These are phyloP conservation scores for Pseudocercospora cruenta DNA, from an alignment of 2,329 filamentous ascomycete genomes.

Conservation along the genomic window DNA sequence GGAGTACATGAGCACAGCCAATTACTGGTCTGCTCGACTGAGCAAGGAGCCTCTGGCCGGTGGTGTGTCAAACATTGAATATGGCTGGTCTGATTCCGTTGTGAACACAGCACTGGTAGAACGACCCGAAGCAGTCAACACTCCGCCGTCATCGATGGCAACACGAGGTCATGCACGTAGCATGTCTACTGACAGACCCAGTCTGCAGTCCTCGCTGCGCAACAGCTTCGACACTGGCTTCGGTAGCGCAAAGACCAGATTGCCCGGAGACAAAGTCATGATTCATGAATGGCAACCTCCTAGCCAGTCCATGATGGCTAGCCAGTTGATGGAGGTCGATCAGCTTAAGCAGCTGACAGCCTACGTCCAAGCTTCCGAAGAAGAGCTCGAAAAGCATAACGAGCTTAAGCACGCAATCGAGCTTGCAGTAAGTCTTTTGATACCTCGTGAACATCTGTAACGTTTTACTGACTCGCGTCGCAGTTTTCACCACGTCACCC, in stretches of 20 bases:
- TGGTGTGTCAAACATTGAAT: conserved; percentile 95
- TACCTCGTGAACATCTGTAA: background rate
- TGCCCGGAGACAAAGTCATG: conserved; percentile 81
- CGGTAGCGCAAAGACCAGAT: conserved; percentile 55
- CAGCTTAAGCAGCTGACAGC: conserved; percentile 74
- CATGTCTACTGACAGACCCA: conserved; percentile 34
- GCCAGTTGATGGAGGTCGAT: conserved; percentile 74
- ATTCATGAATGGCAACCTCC: conserved; percentile 90
- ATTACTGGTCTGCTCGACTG: conserved; percentile 95
- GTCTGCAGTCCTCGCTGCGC: conserved; percentile 57
- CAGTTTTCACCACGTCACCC: conserved; percentile 80
- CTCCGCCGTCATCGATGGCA: conserved; percentile 39
- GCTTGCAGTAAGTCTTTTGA: conserved; percentile 64
- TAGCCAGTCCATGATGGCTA: conserved; percentile 85
- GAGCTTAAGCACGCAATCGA: conserved; percentile 84
- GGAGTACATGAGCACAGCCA: conserved; percentile 91
- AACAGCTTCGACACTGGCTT: conserved; percentile 61
- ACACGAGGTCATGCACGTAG: conserved; percentile 32
- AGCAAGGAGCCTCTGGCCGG: conserved; percentile 92
- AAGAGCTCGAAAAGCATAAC: conserved; percentile 84
- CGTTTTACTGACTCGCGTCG: conserved; percentile 14
- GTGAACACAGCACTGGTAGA: conserved; percentile 59
- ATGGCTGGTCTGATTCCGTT: conserved; percentile 89
- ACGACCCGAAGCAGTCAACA: conserved; percentile 31
- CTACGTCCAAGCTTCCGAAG: conserved; percentile 85